These are phyloP conservation scores for Phialemonium atrogriseum DNA, from an alignment of 2,329 filamentous ascomycete species.

Conservation along the genomic window DNA sequence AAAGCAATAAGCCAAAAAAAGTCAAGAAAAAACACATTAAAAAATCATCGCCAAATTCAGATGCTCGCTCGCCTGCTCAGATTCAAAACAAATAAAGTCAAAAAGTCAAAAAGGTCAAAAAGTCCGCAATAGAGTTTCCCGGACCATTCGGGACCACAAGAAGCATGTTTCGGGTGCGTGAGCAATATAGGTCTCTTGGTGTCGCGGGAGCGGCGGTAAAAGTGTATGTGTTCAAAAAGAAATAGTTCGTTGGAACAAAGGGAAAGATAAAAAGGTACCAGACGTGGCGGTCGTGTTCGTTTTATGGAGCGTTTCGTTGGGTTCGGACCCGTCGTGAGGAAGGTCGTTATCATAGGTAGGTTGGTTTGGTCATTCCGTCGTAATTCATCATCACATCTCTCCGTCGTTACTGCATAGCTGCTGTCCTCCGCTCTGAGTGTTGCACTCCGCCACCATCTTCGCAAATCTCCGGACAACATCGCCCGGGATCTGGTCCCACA, in stretches of 20 bases:
- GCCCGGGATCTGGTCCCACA: conserved; percentile 89
- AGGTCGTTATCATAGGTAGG: conserved; percentile 10
- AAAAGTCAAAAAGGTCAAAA: conserved; percentile 18
- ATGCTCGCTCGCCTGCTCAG: conserved; percentile 23
- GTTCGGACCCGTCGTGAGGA: conserved; percentile 6
- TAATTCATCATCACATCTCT: conserved; percentile 22
- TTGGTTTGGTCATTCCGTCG: conserved; percentile 12
- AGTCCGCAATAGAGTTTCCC: conserved; percentile 19
- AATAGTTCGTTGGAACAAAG: conserved; percentile 9
- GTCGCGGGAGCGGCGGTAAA: conserved; percentile 18
- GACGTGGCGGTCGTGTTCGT: conserved; percentile 4
- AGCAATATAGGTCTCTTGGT: conserved; percentile 30
- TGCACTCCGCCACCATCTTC: conserved; percentile 77
- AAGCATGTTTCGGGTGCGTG: conserved; percentile 34
- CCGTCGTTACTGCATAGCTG: conserved; percentile 33
- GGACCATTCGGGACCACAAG: conserved; percentile 11
- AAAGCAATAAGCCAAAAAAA: conserved; percentile 14
- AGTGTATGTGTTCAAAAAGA: conserved; percentile 20
- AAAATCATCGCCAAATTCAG: conserved; percentile 23
- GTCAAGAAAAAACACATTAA: conserved; percentile 16
- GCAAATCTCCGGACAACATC: conserved; percentile 91
- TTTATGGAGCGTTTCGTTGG: conserved; percentile 3
- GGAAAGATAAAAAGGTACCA: conserved; percentile 7
- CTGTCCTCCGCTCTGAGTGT: conserved; percentile 26
- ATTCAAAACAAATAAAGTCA: conserved; percentile 12